These are phyloP conservation scores for Corynascus novoguineensis DNA, from an alignment of 495 filamentous ascomycete genomes.

Conservation along the genomic window DNA sequence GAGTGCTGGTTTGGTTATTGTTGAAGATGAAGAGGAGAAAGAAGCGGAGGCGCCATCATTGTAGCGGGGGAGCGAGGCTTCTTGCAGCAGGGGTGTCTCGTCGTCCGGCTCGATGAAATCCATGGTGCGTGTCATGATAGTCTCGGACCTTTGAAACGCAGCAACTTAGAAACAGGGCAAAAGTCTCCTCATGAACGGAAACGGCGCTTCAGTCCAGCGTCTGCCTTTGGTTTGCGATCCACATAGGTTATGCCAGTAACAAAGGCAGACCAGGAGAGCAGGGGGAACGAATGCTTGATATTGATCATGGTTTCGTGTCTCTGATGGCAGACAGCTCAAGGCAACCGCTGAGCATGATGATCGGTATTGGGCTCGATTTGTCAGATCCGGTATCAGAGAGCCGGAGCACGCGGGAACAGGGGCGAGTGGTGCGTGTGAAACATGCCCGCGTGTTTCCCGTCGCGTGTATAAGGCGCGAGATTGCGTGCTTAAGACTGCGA, in stretches of 20 bases:
- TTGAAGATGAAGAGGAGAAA: no score
- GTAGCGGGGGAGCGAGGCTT: neutral
- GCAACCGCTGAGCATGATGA: no score
- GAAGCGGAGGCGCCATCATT: no score
- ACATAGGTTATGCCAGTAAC: no score
- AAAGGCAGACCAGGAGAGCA: neutral
- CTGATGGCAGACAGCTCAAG: neutral
- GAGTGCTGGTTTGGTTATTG: neutral
- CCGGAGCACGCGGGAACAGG: neutral
- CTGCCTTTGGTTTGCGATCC: no score
- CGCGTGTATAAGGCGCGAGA: neutral
- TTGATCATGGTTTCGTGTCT: neutral
- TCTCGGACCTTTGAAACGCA: no score
- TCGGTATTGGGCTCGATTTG: neutral
- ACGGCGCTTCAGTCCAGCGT: no score
- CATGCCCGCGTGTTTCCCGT: neutral
- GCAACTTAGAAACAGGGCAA: no score
- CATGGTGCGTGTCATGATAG: neutral
- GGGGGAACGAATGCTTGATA: neutral
- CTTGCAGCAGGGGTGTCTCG: neutral
- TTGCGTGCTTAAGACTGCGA: slow-evolving; percentile 16
- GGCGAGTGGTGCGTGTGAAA: no score
- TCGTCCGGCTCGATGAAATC: neutral
- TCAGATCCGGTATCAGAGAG: neutral
- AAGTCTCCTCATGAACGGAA: no score